Conservation (phyloP, 352 stramenopile genomes). For the Phytophthora aleatoria region DNA sequence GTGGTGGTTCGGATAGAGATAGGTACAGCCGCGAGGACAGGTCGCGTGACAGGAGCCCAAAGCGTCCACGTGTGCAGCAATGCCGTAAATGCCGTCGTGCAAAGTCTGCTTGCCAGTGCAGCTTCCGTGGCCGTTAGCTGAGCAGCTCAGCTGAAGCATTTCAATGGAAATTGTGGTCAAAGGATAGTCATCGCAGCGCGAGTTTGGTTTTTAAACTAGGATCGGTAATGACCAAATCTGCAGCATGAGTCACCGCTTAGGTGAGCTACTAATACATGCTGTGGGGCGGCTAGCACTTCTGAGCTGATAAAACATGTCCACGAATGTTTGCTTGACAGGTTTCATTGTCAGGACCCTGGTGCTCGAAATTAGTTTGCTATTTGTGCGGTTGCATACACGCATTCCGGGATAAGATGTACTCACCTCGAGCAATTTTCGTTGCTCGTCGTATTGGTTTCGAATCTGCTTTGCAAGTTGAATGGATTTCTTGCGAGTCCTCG, state of each 20-base stretch:
- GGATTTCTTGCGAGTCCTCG: too few relatives aligned
- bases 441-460: too few relatives aligned
- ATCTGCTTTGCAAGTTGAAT: too few relatives aligned
- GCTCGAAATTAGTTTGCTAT: too few relatives aligned
- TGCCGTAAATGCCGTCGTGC: constrained; percentile 58
- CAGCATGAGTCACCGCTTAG: constrained; percentile 3
- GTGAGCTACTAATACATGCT: constrained; percentile 36
- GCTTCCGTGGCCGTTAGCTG: constrained; percentile 42
- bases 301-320: too few relatives aligned
- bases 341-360: too few relatives aligned
- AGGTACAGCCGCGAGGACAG: constrained; percentile 38
- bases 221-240: constrained; percentile 3
- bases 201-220: background rate
- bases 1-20: constrained; percentile 29
- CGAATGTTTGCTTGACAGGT: too few relatives aligned
- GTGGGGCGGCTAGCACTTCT: constrained; percentile 11
- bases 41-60: constrained; percentile 42
- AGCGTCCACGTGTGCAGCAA: constrained; percentile 48
- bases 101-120: constrained; percentile 59
- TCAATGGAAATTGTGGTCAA: background rate
- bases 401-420: too few relatives aligned
- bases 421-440: too few relatives aligned
- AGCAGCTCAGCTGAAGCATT: constrained; percentile 4
- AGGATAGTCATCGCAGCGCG: constrained; percentile 1
- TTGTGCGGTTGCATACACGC: too few relatives aligned